phyloP scores from a whole-genome alignment of 192 early-diverging fungal species.

The Linnemannia schmuckeri region DNA sequence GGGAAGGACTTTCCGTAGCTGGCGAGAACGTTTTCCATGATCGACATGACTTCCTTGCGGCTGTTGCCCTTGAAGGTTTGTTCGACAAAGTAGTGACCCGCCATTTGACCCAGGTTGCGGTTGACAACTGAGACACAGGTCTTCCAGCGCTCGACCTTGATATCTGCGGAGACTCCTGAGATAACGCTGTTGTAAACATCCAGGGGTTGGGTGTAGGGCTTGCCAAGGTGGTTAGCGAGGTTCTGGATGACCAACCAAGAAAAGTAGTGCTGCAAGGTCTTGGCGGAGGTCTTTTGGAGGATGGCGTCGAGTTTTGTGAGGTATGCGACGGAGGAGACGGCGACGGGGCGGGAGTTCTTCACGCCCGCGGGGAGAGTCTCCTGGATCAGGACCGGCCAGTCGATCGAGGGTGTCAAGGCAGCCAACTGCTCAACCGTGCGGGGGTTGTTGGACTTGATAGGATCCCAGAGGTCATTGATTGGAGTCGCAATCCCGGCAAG shows the following conservation, averaged over 20 bases:
- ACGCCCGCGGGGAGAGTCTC: conserved; percentile 11
- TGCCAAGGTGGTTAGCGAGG: conserved; percentile 38
- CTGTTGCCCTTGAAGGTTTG: conserved; percentile 52
- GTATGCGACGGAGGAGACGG: conserved; percentile 48
- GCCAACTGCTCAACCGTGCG: conserved; percentile 28
- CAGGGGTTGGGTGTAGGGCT: conserved; percentile 54
- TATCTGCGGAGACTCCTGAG: not conserved
- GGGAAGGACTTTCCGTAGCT: conserved; percentile 53
- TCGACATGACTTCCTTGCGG: conserved; percentile 44
- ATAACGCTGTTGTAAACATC: conserved; percentile 5
- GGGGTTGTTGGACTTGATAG: no score
- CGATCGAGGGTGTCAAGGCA: conserved; percentile 19
- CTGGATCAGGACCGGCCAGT: conserved; percentile 41
- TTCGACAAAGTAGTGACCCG: conserved; percentile 57
- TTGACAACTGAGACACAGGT: conserved; percentile 51
- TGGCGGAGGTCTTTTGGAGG: conserved; percentile 19
- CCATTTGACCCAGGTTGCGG: conserved; percentile 45
- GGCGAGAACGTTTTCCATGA: conserved; percentile 54
- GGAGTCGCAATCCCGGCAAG: conserved; percentile 56
- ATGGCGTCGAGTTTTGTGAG: conserved; percentile 33
- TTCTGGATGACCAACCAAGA: conserved; percentile 56
- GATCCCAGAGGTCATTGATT: not conserved
- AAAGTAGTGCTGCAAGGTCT: conserved; percentile 61
- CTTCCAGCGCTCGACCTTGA: conserved; percentile 20
- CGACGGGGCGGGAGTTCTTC: conserved; percentile 24